Evolutionary conservation across 805 yeast species (phyloP).

Genomic region (Candida parachauliodes): DNA sequence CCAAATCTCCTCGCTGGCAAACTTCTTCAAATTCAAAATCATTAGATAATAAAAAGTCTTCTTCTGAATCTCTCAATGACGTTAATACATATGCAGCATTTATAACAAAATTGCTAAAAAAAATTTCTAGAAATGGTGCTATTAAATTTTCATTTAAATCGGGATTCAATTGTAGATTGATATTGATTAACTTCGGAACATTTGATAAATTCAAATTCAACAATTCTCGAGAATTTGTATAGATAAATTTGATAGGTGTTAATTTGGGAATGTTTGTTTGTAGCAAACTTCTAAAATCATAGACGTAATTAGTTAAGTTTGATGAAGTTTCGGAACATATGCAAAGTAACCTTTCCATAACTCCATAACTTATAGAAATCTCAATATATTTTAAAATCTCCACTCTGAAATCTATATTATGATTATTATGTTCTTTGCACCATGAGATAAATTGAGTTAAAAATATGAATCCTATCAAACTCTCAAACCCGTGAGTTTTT

Average conservation of each 20-base stretch:
- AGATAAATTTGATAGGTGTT: constrained; percentile 49
- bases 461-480: constrained; percentile 47
- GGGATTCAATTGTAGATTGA: constrained; percentile 16
- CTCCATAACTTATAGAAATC: constrained; percentile 58
- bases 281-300: constrained; percentile 62
- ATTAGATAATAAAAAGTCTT: constrained; percentile 60
- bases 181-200: constrained; percentile 30
- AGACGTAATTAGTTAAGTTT: constrained; percentile 41
- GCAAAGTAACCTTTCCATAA: constrained; percentile 63
- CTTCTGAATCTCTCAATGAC: constrained; percentile 68
- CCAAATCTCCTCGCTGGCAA: constrained; percentile 77
- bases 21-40: constrained; percentile 51
- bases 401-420: constrained; percentile 46
- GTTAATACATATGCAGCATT: constrained; percentile 67
- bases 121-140: constrained; percentile 44
- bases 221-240: constrained; percentile 38
- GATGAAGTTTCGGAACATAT: constrained; percentile 55
- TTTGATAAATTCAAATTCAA: constrained; percentile 26
- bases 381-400: constrained; percentile 60
- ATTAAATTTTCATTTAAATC: constrained; percentile 26
- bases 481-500: constrained; percentile 31
- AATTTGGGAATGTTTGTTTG: constrained; percentile 65
- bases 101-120: constrained; percentile 53
- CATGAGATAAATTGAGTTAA: constrained; percentile 59
- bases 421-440: constrained; percentile 59